Evolutionary conservation across 2,329 filamentous ascomycete genomes (phyloP).

Genomic region (Botrytis pseudocinerea): DNA sequence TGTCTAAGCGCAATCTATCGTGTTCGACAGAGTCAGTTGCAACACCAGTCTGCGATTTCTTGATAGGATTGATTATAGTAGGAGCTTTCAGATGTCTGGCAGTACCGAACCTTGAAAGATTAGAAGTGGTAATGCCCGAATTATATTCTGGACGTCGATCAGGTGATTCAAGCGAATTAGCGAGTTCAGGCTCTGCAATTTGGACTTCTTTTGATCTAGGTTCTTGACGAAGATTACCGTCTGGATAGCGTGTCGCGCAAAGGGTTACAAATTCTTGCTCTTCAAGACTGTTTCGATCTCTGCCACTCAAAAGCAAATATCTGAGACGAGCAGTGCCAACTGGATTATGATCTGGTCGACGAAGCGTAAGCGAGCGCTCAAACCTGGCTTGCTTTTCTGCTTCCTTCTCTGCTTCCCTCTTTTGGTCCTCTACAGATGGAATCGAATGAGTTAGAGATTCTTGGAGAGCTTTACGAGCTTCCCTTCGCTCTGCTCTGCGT

Average conservation of each 20-base stretch:
- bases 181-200: neutral
- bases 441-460: neutral
- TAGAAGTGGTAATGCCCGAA: neutral
- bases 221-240: constrained; percentile 1
- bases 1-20: neutral
- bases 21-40: neutral
- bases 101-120: neutral
- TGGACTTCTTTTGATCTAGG: neutral
- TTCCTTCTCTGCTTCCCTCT: neutral
- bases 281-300: neutral
- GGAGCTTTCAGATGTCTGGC: neutral
- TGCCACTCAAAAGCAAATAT: neutral
- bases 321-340: neutral
- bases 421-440: neutral
- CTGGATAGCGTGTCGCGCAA: neutral
- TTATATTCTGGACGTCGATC: neutral
- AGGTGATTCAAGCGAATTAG: neutral
- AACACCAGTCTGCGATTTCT: neutral
- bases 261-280: neutral
- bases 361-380: neutral
- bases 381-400: neutral
- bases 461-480: neutral
- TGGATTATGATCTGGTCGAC: neutral
- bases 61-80: neutral
- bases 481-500: neutral